Evolutionary conservation across 176 grass and related monocot genomes (phyloP).

Genomic region (Phyllostachys edulis): DNA sequence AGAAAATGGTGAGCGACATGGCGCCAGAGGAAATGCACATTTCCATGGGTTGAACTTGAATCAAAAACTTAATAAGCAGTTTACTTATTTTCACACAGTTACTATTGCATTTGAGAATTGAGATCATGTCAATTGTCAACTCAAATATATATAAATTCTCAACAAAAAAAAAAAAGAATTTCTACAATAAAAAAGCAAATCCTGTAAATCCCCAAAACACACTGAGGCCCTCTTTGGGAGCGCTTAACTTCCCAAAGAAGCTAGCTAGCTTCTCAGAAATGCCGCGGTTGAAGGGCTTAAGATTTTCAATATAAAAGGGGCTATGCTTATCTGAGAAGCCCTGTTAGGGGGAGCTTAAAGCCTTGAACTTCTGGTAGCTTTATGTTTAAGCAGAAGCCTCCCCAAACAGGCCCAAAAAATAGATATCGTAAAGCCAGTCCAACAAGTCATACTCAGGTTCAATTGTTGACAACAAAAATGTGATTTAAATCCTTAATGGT

Average conservation of each 20-base stretch:
- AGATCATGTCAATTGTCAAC: neutral
- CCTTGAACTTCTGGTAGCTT: neutral
- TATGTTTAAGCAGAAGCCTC: constrained; percentile 10
- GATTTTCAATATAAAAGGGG: neutral
- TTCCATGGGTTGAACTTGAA: neutral
- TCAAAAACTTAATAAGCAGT: neutral
- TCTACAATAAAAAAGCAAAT: neutral
- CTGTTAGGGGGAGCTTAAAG: neutral
- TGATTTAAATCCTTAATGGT: neutral
- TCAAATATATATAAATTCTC: neutral
- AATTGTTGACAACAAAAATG: constrained; percentile 12
- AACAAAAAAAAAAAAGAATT: neutral
- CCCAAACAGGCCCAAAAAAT: constrained; percentile 2
- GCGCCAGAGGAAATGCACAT: neutral
- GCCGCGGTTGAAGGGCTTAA: neutral
- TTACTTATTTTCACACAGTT: neutral
- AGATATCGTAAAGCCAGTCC: neutral
- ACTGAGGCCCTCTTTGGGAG: neutral
- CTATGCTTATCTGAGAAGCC: neutral
- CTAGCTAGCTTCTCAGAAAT: constrained; percentile 17
- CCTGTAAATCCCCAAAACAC: constrained; percentile 10
- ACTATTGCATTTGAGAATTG: neutral
- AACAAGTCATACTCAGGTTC: neutral
- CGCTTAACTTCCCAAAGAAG: neutral
- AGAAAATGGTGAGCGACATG: neutral